Conservation (phyloP, 2,329 filamentous ascomycete species). For the Calonectria honghensis region DNA sequence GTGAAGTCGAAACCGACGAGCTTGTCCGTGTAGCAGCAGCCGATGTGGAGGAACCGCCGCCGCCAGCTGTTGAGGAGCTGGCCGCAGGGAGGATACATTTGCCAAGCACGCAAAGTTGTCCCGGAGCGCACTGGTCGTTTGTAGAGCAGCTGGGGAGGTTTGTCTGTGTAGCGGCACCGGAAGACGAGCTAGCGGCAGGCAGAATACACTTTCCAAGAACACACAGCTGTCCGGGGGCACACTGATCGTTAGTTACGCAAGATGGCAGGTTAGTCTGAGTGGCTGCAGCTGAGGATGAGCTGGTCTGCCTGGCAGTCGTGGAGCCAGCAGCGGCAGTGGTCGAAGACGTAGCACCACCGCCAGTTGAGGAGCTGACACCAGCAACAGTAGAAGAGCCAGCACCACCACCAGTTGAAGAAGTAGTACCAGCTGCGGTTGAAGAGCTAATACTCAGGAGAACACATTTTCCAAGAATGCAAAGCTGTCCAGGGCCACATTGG, state of each 20-base stretch:
- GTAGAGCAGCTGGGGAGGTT: neutral
- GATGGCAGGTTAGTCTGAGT: neutral
- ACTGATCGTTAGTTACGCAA: neutral
- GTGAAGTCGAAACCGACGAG: neutral
- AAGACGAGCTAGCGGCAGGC: neutral
- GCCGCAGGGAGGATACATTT: neutral
- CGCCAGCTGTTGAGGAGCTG: neutral
- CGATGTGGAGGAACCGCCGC: neutral
- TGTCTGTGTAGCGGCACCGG: neutral
- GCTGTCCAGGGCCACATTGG: neutral
- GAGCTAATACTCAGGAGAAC: neutral
- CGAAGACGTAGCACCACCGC: neutral
- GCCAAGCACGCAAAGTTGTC: neutral
- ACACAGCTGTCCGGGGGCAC: neutral
- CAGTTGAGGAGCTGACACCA: neutral
- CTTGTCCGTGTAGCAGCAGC: neutral
- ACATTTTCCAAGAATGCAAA: neutral
- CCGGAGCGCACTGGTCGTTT: neutral
- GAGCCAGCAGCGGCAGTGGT: neutral
- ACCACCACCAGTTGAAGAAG: neutral
- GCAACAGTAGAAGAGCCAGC: neutral
- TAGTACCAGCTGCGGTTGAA: neutral
- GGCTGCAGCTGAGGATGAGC: neutral
- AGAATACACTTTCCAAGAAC: conserved; percentile 1
- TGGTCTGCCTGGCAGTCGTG: neutral